Evolutionary conservation across 306 rosid species (phyloP).

Genomic region (Abrus pulchellus): DNA sequence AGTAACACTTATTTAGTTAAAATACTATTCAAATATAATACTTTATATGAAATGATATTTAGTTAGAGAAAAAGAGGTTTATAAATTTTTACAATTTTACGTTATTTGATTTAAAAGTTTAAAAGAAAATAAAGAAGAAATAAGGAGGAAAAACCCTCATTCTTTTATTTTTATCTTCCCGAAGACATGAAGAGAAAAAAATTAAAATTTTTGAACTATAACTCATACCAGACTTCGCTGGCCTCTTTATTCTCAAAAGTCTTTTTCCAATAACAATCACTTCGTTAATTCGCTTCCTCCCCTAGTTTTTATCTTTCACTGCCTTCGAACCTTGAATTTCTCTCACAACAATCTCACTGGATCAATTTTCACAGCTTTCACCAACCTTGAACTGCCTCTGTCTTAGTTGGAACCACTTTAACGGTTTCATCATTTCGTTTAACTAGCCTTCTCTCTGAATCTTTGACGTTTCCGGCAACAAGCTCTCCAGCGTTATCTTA

Average conservation of each 20-base stretch:
- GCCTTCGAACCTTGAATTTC: conserved; percentile 73
- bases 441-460: conserved; percentile 70
- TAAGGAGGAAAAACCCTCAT: too few species aligned
- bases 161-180: too few species aligned
- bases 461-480: conserved; percentile 72
- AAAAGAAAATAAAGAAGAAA: too few species aligned
- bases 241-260: conserved; percentile 49
- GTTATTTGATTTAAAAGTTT: too few species aligned
- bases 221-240: too few species aligned
- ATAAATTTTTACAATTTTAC: too few species aligned
- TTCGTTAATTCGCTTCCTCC: conserved; percentile 78
- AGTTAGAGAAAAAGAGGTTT: too few species aligned
- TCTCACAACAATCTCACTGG: conserved; percentile 77
- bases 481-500: conserved; percentile 78
- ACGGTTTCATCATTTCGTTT: conserved; percentile 71
- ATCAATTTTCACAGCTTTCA: conserved; percentile 49
- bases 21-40: too few species aligned
- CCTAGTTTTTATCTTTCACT: conserved; percentile 66
- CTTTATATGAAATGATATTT: too few species aligned
- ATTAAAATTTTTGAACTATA: too few species aligned
- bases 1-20: too few species aligned
- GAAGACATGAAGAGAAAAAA: too few species aligned
- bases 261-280: conserved; percentile 70
- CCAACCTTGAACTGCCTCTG: conserved; percentile 60
- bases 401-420: conserved; percentile 61